Percentiles rank a stretch among this genome's conserved stretches.
phyloP scores from a whole-genome alignment of 768 basidiomycete species.

The Cystobasidium ongulense region DNA sequence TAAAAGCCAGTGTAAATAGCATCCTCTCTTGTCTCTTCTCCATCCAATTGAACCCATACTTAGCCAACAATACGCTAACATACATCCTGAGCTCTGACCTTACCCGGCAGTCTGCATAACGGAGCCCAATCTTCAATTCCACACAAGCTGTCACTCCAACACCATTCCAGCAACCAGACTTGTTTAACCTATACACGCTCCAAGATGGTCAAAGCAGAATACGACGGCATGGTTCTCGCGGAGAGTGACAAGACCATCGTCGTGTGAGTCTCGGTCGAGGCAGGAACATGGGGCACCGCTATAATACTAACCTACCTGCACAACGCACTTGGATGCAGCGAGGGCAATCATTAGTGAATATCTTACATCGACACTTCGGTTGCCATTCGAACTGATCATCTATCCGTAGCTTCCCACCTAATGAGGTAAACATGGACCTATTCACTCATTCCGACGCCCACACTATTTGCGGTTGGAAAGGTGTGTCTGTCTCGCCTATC shows the following conservation, averaged over 20 bases:
- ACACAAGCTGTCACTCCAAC: background rate
- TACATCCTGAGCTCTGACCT: too few relatives aligned
- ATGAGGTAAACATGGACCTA: background rate
- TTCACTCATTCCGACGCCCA: constrained; percentile 3
- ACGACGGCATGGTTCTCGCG: constrained; percentile 55
- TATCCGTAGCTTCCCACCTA: constrained; percentile 5
- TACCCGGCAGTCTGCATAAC: too few relatives aligned
- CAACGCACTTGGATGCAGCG: background rate
- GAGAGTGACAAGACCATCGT: constrained; percentile 54
- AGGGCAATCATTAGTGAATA: background rate
- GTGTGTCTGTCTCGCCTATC: background rate
- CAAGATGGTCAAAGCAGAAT: constrained; percentile 53
- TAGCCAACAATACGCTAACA: too few relatives aligned
- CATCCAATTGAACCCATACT: too few relatives aligned
- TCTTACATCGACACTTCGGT: background rate
- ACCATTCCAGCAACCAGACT: background rate
- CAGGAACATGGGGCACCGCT: background rate
- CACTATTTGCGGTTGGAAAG: constrained; percentile 21
- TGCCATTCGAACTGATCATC: background rate
- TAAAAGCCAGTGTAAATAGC: too few relatives aligned
- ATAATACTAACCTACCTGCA: background rate
- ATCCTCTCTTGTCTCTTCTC: too few relatives aligned
- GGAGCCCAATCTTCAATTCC: too few relatives aligned
- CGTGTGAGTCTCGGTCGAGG: constrained; percentile 43
- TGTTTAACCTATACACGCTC: background rate